phyloP scores from a whole-genome alignment of 768 basidiomycete species.

The Podaxis sp. region DNA sequence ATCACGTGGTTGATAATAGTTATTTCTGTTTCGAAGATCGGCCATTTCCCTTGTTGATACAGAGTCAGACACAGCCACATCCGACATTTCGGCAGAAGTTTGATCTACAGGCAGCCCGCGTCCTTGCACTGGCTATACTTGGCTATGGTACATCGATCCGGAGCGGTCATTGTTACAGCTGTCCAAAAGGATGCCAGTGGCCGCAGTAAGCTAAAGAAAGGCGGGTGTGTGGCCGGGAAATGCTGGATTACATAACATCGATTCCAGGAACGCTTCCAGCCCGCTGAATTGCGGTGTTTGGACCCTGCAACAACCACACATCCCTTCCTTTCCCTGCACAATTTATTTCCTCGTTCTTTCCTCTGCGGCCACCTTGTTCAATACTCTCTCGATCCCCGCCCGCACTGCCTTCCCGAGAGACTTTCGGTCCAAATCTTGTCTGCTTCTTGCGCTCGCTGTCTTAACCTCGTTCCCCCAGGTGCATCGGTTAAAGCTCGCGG shows the following conservation, averaged over 20 bases:
- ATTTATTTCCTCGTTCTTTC: conserved; percentile 5
- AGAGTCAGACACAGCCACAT: too few species aligned
- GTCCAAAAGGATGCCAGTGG: not conserved
- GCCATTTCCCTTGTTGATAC: too few species aligned
- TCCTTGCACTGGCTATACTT: too few species aligned
- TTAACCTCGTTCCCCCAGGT: not conserved
- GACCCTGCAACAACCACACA: conserved; percentile 4
- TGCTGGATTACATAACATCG: not conserved
- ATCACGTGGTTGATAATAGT: too few species aligned
- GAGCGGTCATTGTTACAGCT: not conserved
- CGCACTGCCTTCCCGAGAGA: conserved; percentile 2
- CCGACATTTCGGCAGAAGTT: too few species aligned
- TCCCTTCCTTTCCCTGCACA: conserved; percentile 6
- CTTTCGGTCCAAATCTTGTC: not conserved
- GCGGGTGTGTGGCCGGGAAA: not conserved
- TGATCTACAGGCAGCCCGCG: too few species aligned
- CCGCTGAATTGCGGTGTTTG: not conserved
- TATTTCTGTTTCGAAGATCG: too few species aligned
- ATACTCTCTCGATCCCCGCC: too few species aligned
- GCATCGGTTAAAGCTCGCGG: not conserved
- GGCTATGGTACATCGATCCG: too few species aligned
- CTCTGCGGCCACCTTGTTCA: not conserved
- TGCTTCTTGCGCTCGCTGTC: not conserved
- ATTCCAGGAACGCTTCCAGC: not conserved
- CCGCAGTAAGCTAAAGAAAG: not conserved